phyloP scores from a whole-genome alignment of 2,329 filamentous ascomycete species.

The Stemphylium vesicarium region DNA sequence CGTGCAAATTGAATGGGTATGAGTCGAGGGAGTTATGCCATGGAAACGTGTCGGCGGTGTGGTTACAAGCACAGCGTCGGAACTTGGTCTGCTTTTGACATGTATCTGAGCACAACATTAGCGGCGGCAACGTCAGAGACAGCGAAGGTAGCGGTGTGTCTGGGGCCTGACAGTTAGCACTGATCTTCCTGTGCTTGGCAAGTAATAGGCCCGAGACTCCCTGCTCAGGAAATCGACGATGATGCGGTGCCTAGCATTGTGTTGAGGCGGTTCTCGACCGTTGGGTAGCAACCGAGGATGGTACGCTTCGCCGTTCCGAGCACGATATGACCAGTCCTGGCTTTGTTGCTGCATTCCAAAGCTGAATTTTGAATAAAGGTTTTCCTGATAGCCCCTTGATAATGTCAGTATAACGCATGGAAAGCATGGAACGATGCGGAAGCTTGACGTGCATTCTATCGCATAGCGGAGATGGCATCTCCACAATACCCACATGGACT shows the following conservation, averaged over 20 bases:
- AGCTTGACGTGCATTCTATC: constrained; percentile 1
- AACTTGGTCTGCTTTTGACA: background rate
- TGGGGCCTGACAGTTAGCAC: background rate
- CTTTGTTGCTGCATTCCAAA: too few relatives aligned
- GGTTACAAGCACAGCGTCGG: too few relatives aligned
- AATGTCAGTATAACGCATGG: constrained; percentile 1
- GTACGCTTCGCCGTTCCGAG: background rate
- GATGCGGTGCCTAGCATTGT: background rate
- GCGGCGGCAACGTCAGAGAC: background rate
- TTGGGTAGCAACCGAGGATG: background rate
- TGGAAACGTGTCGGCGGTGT: too few relatives aligned
- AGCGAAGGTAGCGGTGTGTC: background rate
- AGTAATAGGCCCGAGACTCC: background rate
- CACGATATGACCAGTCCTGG: background rate
- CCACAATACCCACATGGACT: background rate
- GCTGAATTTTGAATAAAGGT: background rate
- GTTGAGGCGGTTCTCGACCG: background rate
- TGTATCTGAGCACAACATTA: background rate
- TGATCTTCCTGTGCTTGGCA: background rate
- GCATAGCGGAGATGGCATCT: background rate
- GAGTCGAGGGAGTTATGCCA: too few relatives aligned
- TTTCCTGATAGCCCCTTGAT: background rate
- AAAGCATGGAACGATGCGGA: background rate
- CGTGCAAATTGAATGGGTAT: background rate
- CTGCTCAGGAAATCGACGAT: too few relatives aligned